These are phyloP conservation scores for Suillus brevipes DNA, from an alignment of 768 basidiomycete genomes.

Conservation along the genomic window DNA sequence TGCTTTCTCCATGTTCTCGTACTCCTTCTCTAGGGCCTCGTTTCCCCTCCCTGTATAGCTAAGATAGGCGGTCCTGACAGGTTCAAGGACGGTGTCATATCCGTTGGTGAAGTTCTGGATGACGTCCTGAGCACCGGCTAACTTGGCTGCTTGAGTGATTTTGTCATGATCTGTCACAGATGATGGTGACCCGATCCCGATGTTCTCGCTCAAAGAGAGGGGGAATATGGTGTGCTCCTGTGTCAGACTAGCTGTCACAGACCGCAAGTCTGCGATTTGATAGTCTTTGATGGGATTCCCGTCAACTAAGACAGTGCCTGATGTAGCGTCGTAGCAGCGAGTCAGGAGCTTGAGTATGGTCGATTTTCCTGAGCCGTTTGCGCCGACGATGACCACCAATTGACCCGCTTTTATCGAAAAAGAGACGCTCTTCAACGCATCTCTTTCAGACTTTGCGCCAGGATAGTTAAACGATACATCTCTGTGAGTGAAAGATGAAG, in stretches of 20 bases:
- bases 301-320: conserved; percentile 42
- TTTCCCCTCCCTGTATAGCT: conserved; percentile 25
- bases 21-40: conserved; percentile 15
- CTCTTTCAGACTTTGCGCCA: conserved; percentile 27
- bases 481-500: conserved; percentile 29
- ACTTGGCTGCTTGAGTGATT: conserved; percentile 22
- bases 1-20: conserved; percentile 22
- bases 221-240: conserved; percentile 42
- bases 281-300: conserved; percentile 36
- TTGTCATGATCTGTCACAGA: conserved; percentile 16
- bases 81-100: conserved; percentile 42
- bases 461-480: conserved; percentile 57
- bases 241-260: conserved; percentile 41
- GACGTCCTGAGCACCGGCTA: conserved; percentile 42
- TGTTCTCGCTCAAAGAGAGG: conserved; percentile 41
- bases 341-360: conserved; percentile 43
- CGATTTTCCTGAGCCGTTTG: conserved; percentile 36
- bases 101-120: conserved; percentile 38
- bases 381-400: conserved; percentile 36
- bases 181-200: conserved; percentile 35
- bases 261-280: conserved; percentile 33
- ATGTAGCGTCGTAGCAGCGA: conserved; percentile 32
- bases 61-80: conserved; percentile 27
- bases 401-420: conserved; percentile 34
- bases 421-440: conserved; percentile 27